phyloP scores from a whole-genome alignment of 768 basidiomycete genomes.

The Mycena amicta region DNA sequence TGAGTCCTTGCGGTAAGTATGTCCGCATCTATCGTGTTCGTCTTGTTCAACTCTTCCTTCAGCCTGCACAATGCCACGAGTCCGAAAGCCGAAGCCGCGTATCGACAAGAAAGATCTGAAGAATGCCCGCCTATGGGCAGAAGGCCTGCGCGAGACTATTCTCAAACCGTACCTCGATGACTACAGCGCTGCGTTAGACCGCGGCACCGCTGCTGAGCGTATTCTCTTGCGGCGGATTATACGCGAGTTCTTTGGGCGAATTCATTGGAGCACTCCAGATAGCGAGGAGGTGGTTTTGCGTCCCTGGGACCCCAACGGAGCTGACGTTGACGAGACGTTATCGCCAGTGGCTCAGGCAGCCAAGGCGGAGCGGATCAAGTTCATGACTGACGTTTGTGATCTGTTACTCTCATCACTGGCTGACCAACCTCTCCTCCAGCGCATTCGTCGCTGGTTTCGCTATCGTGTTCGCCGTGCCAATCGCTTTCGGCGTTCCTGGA shows the following conservation, averaged over 20 bases:
- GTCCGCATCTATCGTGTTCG: no score
- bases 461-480: constrained; percentile 2
- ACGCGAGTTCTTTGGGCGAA: constrained; percentile 3
- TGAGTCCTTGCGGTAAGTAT: no score
- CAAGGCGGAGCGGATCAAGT: not conserved
- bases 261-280: constrained; percentile 1
- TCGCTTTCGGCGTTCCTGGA: not conserved
- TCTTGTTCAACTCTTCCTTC: not conserved
- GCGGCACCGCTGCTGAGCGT: not conserved
- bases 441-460: constrained; percentile 9
- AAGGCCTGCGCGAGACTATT: constrained; percentile 4
- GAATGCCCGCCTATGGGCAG: not conserved
- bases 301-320: not conserved
- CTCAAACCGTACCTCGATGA: constrained; percentile 1
- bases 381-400: constrained; percentile 2
- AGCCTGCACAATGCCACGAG: not conserved
- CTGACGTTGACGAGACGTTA: not conserved
- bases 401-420: no score
- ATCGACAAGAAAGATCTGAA: constrained; percentile 1
- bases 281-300: not conserved
- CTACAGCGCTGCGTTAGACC: not conserved
- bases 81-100: constrained; percentile 1
- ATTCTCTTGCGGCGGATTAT: not conserved
- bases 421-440: not conserved
- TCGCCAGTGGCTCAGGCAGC: not conserved